phyloP scores from a whole-genome alignment of 305 asterid genomes.

The Plantago coronopus region DNA sequence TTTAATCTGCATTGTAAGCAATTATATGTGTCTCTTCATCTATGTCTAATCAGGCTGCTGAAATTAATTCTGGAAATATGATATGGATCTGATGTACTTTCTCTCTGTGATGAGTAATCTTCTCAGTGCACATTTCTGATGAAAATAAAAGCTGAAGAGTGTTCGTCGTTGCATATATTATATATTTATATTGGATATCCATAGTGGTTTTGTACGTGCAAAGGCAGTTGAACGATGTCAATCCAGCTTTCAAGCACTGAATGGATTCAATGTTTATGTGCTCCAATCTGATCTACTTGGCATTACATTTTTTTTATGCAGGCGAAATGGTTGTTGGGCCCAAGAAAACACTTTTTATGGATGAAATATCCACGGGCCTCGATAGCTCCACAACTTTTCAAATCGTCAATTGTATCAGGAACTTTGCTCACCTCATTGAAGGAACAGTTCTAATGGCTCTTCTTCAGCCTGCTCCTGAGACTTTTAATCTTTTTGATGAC shows the following conservation, averaged over 20 bases:
- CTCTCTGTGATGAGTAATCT: background rate
- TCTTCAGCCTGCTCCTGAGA: slow-evolving; percentile 95
- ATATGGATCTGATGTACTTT: background rate
- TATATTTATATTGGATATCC: background rate
- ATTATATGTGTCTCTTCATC: background rate
- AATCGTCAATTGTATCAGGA: slow-evolving; percentile 72
- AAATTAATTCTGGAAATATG: background rate
- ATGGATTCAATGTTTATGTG: background rate
- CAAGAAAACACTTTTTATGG: slow-evolving; percentile 86
- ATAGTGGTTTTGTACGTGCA: background rate
- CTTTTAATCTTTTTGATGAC: slow-evolving; percentile 85
- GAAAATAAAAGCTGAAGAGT: background rate
- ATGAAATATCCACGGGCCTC: slow-evolving; percentile 92
- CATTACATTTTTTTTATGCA: slow-evolving; percentile 23
- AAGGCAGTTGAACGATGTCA: background rate
- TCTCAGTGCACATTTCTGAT: too few species aligned
- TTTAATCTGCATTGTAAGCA: background rate
- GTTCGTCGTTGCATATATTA: background rate
- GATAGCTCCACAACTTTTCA: slow-evolving; percentile 93
- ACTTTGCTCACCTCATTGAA: slow-evolving; percentile 83
- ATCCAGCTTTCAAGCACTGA: background rate
- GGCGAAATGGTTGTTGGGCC: slow-evolving; percentile 98
- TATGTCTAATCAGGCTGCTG: background rate
- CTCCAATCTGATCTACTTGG: slow-evolving; percentile 5
- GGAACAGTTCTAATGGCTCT: slow-evolving; percentile 87